Base-by-base conservation (phyloP, 2,329 filamentous ascomycete genomes). In the Elsinoe batatas region DNA sequence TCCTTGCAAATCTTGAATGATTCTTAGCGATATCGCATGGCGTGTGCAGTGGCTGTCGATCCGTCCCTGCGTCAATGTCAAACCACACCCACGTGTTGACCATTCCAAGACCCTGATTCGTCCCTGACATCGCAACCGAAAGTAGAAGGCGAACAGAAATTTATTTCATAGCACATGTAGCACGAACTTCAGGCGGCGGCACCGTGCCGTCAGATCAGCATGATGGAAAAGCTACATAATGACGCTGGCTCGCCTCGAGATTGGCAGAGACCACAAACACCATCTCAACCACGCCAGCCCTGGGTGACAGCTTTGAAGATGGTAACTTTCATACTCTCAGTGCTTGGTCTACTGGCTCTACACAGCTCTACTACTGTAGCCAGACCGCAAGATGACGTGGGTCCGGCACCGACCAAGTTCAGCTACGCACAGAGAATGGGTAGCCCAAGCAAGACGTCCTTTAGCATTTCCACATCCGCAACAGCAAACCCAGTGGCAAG, bases 381-480 rank as follows among this genome's bases (percentile, higher is more conserved):
- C 22, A 26, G 18, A 30, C 40, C 40, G 18, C 44, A 49, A 30
- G 44, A 49, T 49, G 44, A 33, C 26, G 15, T 17, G 2, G 11
- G 4, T n/a, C 40, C 40, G n/a, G 40, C 44, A 15, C 44, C 44
- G 26, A 49, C 26, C 33, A 12, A 51, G 47, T 22, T 26, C 32
- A 38, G 32, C 47, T 37, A 51, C 13, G 18, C 47, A 8, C 18
- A 26, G 15, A 3, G 47, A 15, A 35, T 37, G 1, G 47, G 26
- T 7, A 33, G 22, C 6, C 37, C 36, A 32, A 38, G 33, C 35
- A 18, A 26, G 12, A 42, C 56, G 11, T 56, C 58, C 6, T 60
- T 56, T 18, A 58, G 56, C n/a, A 57, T 57, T n/a, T 51, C 55
- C 11, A 60, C 58, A n/a, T 51, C 57, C 5, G 55, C 58, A 1